Evolutionary conservation across 768 basidiomycete genomes (phyloP).

Genomic region (Solioccasus polychromus): DNA sequence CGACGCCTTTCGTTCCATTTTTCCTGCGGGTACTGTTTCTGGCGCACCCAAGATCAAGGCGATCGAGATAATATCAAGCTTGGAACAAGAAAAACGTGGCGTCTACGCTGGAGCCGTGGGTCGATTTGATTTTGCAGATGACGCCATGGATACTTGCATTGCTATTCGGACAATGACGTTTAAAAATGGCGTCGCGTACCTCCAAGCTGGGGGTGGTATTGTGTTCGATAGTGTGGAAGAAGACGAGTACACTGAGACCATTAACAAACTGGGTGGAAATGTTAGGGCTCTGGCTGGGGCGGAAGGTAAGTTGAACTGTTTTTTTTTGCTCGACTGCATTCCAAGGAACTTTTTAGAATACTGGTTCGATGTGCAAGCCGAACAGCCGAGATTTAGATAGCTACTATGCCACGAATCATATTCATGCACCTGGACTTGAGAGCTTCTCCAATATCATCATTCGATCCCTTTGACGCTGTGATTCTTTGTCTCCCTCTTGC

Average conservation of each 20-base stretch:
- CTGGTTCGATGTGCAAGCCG: slow-evolving; percentile 66
- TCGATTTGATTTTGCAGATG: slow-evolving; percentile 92
- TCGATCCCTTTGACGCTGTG: slow-evolving; percentile 24
- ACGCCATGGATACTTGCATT: slow-evolving; percentile 98
- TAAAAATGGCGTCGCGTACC: slow-evolving; percentile 86
- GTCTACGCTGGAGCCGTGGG: slow-evolving; percentile 98
- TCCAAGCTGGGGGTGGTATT: slow-evolving; percentile 97
- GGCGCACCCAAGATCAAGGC: slow-evolving; percentile 99
- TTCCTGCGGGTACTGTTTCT: slow-evolving; percentile 97
- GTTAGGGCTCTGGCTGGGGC: slow-evolving; percentile 80
- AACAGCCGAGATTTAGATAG: slow-evolving; percentile 31
- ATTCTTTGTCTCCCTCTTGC: slow-evolving; percentile 27
- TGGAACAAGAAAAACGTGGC: slow-evolving; percentile 88
- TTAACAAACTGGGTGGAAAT: slow-evolving; percentile 92
- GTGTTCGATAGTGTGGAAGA: slow-evolving; percentile 96
- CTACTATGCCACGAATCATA: slow-evolving; percentile 4
- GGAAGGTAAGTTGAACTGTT: slow-evolving; percentile 62
- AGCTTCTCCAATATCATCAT: slow-evolving; percentile 25
- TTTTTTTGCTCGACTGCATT: slow-evolving; percentile 3
- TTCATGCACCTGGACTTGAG: slow-evolving; percentile 16
- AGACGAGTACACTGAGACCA: slow-evolving; percentile 94
- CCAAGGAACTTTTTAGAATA: slow-evolving; percentile 47
- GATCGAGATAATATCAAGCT: slow-evolving; percentile 82
- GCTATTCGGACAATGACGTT: slow-evolving; percentile 98
- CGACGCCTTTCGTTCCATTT: slow-evolving; percentile 98